Base-by-base conservation (phyloP, 2,329 filamentous ascomycete species). In the Colletotrichum spaethianum region DNA sequence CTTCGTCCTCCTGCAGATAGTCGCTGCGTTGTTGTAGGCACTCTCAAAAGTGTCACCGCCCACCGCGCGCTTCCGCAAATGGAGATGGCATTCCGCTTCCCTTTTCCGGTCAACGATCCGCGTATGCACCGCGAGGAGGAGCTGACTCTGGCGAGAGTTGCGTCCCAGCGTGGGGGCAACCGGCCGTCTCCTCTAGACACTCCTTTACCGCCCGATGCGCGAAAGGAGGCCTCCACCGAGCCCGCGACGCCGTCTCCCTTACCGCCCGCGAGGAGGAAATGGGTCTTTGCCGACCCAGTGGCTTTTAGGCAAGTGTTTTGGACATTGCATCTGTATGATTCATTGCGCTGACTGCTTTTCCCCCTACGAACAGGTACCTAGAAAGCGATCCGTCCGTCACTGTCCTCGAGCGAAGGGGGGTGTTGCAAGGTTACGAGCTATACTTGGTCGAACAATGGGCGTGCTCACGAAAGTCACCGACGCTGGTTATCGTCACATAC, bases 361-460 rank as follows among this genome's bases (percentile, higher is more conserved):
- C n/a, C n/a, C n/a, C 52, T 16, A n/a, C 23, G 16, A 50, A 14
- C 74, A 91, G 89, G 74, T 97, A 96, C 79, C 90, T 99, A 28
- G 93, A 97, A 84, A 93, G 97, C 79, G 96, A 98, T 75, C 86
- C 91, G 1, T 90, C 89, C 6, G 95, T 94, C 4, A 87, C 86
- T 3, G 91, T 98, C 9, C 86, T 98, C 74, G 90, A 95, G 76
- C 92, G 93, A 64, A 90, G 91, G 67, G 87, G 88, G 61, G 85
- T 89, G 61, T 87, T 99, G 7, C 85, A 89, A 73, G 96, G 96
- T 75, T 98, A 98, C 82, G 95, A 98, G 81, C 87, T 96, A 73
- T 98, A 98, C 82, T 84, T 98, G 20, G 94, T 98, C 75, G 96
- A 98, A 81, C 96, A 99, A 86, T 99, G 96, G 96, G 94, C 94